Percentiles rank a stretch among this genome's conserved stretches.
Evolutionary conservation across 352 stramenopile genomes (phyloP).

Genomic region (Globisporangium sylvaticum): DNA sequence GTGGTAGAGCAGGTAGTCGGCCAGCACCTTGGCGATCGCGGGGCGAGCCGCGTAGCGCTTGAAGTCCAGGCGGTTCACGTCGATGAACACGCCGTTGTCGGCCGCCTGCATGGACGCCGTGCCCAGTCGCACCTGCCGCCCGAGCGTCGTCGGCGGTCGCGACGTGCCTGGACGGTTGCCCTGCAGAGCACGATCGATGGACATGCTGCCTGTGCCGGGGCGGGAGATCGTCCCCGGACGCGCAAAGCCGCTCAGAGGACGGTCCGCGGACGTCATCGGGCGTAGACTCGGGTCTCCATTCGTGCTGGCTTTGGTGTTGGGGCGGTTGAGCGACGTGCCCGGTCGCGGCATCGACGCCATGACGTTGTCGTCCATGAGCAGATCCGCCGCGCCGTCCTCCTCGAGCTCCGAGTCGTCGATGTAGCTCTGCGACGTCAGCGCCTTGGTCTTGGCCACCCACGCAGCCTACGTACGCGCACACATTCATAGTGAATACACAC

Average conservation of each 20-base stretch:
- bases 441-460: constrained; percentile 90
- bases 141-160: constrained; percentile 85
- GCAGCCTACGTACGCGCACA: constrained; percentile 39
- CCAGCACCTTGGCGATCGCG: constrained; percentile 83
- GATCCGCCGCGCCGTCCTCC: constrained; percentile 86
- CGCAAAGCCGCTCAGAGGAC: constrained; percentile 86
- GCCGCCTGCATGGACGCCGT: constrained; percentile 86
- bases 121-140: constrained; percentile 86
- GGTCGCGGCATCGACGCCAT: constrained; percentile 85
- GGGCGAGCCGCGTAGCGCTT: constrained; percentile 85
- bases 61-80: constrained; percentile 88
- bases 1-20: constrained; percentile 91
- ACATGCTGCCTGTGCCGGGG: constrained; percentile 65
- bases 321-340: constrained; percentile 86
- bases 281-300: constrained; percentile 67
- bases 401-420: constrained; percentile 92
- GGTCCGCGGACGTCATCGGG: constrained; percentile 80
- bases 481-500: not conserved
- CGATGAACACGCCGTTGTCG: constrained; percentile 83
- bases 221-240: constrained; percentile 74
- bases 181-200: constrained; percentile 71
- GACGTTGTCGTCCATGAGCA: constrained; percentile 92
- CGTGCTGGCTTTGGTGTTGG: constrained; percentile 49
- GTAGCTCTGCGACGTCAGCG: constrained; percentile 85
- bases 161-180: constrained; percentile 75